Percentiles rank a stretch among this genome's conserved stretches.
phyloP scores from a whole-genome alignment of 2,329 filamentous ascomycete genomes.

The Cercospora janseana region DNA sequence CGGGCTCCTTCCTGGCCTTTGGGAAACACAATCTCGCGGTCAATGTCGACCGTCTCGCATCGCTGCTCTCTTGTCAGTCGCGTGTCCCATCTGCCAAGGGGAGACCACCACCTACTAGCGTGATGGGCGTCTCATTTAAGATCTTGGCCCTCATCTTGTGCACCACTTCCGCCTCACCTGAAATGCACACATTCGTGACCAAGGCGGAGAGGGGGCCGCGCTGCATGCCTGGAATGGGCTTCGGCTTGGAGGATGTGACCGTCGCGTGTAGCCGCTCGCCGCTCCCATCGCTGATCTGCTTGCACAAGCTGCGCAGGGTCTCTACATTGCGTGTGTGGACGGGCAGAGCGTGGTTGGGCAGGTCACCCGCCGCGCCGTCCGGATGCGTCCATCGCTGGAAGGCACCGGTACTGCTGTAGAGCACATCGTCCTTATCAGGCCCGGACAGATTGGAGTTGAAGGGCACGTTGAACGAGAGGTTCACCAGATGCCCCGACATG shows the following conservation, averaged over 20 bases:
- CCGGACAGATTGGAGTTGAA: slow-evolving; percentile 90
- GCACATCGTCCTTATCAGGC: slow-evolving; percentile 89
- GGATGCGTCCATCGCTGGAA: slow-evolving; percentile 92
- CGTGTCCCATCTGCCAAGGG: background rate
- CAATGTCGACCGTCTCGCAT: slow-evolving; percentile 89
- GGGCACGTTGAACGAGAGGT: slow-evolving; percentile 95
- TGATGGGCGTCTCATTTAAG: slow-evolving; percentile 86
- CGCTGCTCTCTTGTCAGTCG: slow-evolving; percentile 57
- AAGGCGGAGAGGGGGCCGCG: slow-evolving; percentile 50
- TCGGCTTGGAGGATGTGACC: slow-evolving; percentile 79
- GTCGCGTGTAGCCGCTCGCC: slow-evolving; percentile 71
- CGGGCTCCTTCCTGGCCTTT: slow-evolving; percentile 57
- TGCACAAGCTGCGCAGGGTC: slow-evolving; percentile 74
- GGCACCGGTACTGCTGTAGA: slow-evolving; percentile 85
- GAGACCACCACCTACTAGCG: slow-evolving; percentile 65
- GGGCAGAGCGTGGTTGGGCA: slow-evolving; percentile 84
- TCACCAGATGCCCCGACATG: slow-evolving; percentile 72
- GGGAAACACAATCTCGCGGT: slow-evolving; percentile 82
- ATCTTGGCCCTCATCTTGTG: slow-evolving; percentile 87
- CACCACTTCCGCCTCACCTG: slow-evolving; percentile 81
- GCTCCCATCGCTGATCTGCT: slow-evolving; percentile 68
- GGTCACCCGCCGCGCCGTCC: slow-evolving; percentile 77
- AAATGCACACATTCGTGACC: slow-evolving; percentile 83
- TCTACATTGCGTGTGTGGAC: slow-evolving; percentile 85
- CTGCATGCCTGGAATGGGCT: slow-evolving; percentile 53